phyloP scores from a whole-genome alignment of 192 early-diverging fungal species.

The Coemansia sp. region DNA sequence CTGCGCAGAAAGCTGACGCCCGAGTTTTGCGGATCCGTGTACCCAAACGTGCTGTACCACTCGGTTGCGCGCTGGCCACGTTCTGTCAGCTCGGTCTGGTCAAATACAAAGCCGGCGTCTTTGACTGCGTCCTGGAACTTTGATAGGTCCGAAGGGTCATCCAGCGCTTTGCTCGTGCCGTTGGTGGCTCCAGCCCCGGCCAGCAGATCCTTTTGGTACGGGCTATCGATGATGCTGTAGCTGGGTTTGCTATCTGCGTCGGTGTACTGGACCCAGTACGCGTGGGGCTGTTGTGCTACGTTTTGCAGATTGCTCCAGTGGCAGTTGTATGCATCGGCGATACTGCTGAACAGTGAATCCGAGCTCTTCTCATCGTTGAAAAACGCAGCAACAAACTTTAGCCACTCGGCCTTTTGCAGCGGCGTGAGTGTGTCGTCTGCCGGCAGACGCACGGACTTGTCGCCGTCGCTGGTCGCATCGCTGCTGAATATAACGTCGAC shows the following conservation, averaged over 20 bases:
- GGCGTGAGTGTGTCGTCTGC: conserved; percentile 28
- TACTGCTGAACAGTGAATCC: conserved; percentile 22
- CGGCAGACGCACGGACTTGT: conserved; percentile 29
- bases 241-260: conserved; percentile 54
- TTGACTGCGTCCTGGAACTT: conserved; percentile 55
- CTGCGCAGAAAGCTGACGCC: conserved; percentile 22
- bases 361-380: conserved; percentile 38
- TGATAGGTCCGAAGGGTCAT: conserved; percentile 19
- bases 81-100: conserved; percentile 56
- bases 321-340: conserved; percentile 43
- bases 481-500: conserved; percentile 36
- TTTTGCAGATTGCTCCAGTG: conserved; percentile 41
- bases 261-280: conserved; percentile 59
- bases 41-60: conserved; percentile 44
- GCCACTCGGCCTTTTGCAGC: conserved; percentile 45
- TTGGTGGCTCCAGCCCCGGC: conserved; percentile 63
- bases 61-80: conserved; percentile 29
- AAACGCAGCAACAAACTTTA: conserved; percentile 43
- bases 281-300: conserved; percentile 45
- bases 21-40: conserved; percentile 35
- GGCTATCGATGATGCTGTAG: conserved; percentile 52
- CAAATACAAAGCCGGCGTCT: conserved; percentile 63
- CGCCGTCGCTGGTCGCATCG: conserved; percentile 25
- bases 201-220: conserved; percentile 58
- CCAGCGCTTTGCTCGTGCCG: conserved; percentile 32